Evolutionary conservation across 192 early-diverging fungal genomes (phyloP).

Genomic region (Coemansia sp.): DNA sequence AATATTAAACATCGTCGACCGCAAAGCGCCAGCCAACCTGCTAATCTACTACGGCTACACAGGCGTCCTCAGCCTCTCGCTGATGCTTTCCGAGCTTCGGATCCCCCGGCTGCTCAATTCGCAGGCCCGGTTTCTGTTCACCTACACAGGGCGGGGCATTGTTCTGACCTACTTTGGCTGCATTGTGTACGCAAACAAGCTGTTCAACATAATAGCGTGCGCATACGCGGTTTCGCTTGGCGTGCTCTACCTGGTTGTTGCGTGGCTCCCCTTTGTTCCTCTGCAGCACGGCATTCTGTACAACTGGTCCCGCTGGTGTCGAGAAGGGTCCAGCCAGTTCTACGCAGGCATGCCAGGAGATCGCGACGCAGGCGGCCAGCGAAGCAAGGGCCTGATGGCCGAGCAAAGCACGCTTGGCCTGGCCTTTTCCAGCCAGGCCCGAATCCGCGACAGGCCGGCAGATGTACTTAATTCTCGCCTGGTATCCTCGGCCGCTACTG

Average conservation of each 20-base stretch:
- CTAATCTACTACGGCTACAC: conserved; percentile 55
- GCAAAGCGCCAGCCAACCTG: conserved; percentile 47
- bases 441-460: background rate
- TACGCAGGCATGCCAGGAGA: conserved; percentile 3
- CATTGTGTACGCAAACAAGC: conserved; percentile 45
- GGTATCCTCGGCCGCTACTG: conserved; percentile 18
- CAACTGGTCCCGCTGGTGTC: conserved; percentile 46
- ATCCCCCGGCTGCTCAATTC: conserved; percentile 43
- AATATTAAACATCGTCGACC: conserved; percentile 40
- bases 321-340: conserved; percentile 23
- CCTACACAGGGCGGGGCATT: conserved; percentile 58
- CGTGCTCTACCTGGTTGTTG: conserved; percentile 55
- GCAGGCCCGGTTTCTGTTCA: conserved; percentile 56
- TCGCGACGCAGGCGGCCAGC: background rate
- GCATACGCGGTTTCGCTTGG: conserved; percentile 51
- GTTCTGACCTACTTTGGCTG: conserved; percentile 61
- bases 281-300: conserved; percentile 40
- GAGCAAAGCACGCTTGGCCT: background rate
- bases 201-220: conserved; percentile 54
- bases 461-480: background rate
- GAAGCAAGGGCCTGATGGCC: background rate
- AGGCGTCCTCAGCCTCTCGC: conserved; percentile 39
- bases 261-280: conserved; percentile 51
- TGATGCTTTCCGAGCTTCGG: conserved; percentile 55
- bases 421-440: too few species aligned